Evolutionary conservation across 2,329 filamentous ascomycete species (phyloP).

Genomic region (Microcyclospora tardicrescens): DNA sequence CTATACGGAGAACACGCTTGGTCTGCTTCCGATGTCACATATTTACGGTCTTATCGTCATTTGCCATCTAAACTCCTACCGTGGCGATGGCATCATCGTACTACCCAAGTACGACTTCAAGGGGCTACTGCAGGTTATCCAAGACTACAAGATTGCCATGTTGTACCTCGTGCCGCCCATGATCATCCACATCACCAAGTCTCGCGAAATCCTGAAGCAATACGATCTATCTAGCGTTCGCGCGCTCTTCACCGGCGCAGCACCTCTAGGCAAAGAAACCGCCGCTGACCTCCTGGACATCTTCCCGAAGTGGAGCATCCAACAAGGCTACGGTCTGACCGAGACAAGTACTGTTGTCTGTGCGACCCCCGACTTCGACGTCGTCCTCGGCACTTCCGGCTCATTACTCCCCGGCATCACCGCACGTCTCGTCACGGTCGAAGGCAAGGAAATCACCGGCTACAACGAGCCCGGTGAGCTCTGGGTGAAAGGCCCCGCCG

Average conservation of each 20-base stretch:
- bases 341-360: slow-evolving; percentile 62
- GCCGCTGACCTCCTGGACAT: slow-evolving; percentile 48
- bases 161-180: slow-evolving; percentile 69
- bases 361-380: slow-evolving; percentile 47
- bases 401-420: slow-evolving; percentile 52
- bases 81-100: slow-evolving; percentile 61
- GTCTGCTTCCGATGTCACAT: slow-evolving; percentile 67
- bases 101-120: slow-evolving; percentile 64
- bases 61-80: slow-evolving; percentile 50
- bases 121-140: slow-evolving; percentile 50
- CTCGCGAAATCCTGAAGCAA: slow-evolving; percentile 45
- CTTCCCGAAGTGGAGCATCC: slow-evolving; percentile 52
- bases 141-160: slow-evolving; percentile 53
- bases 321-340: slow-evolving; percentile 58
- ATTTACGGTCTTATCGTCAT: slow-evolving; percentile 69
- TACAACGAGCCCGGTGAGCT: slow-evolving; percentile 71
- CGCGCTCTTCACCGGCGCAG: slow-evolving; percentile 60
- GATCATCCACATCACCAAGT: slow-evolving; percentile 62
- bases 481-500: slow-evolving; percentile 60
- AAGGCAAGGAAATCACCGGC: slow-evolving; percentile 56
- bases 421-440: slow-evolving; percentile 52
- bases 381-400: slow-evolving; percentile 60
- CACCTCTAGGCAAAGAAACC: slow-evolving; percentile 50
- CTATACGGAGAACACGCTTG: slow-evolving; percentile 45
- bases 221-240: slow-evolving; percentile 60